Evolutionary conservation across 768 basidiomycete genomes (phyloP).

Genomic region (Suillus sp.): DNA sequence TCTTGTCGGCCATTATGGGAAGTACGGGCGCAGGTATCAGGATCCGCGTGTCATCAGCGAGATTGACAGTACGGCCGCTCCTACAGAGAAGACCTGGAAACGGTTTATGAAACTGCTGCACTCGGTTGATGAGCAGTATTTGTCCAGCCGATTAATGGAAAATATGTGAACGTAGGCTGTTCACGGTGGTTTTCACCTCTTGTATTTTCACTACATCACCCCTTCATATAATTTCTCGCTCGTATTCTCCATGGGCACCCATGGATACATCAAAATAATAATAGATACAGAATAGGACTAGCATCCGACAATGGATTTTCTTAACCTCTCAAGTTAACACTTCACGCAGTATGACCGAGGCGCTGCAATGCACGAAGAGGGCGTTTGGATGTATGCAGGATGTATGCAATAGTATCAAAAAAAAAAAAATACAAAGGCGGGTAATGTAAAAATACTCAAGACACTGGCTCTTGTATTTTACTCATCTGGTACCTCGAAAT

Average conservation of each 20-base stretch:
- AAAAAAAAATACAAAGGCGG: constrained; percentile 2
- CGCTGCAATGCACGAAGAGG: constrained; percentile 85
- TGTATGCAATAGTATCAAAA: background rate
- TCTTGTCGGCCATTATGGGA: constrained; percentile 60
- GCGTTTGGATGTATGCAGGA: constrained; percentile 61
- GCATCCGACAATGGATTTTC: too few relatives aligned
- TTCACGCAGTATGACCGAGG: too few relatives aligned
- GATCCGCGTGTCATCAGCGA: constrained; percentile 52
- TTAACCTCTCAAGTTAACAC: too few relatives aligned
- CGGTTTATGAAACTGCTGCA: constrained; percentile 51
- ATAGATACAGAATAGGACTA: background rate
- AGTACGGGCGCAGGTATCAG: constrained; percentile 48
- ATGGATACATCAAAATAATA: background rate
- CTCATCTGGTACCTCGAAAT: constrained; percentile 85
- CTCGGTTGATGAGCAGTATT: constrained; percentile 41
- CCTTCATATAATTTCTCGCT: background rate
- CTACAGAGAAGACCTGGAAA: constrained; percentile 49
- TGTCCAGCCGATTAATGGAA: background rate
- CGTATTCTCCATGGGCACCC: background rate
- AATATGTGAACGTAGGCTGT: background rate
- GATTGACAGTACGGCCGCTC: constrained; percentile 47
- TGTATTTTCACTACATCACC: background rate
- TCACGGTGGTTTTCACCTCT: background rate
- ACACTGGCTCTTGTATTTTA: constrained; percentile 41
- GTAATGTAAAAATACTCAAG: background rate